Conservation (phyloP, 306 rosid species). For the Cicer judaicum region DNA sequence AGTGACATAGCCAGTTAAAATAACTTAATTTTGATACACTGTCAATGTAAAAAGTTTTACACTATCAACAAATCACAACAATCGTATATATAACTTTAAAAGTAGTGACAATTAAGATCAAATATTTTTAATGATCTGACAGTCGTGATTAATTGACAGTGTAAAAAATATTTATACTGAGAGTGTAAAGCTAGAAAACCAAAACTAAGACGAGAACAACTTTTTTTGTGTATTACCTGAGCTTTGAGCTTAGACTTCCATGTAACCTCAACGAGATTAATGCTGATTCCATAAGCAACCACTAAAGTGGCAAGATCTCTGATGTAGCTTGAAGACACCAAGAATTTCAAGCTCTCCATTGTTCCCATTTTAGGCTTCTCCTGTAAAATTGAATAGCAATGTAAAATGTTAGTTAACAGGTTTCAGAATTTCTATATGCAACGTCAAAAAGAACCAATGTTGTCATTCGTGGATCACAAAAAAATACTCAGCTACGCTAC, state of each 20-base stretch:
- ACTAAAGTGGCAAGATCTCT: constrained; percentile 97
- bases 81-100: no score
- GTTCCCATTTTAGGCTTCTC: constrained; percentile 94
- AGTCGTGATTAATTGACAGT: no score
- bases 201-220: constrained; percentile 28
- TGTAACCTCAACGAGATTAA: constrained; percentile 94
- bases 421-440: neutral
- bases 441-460: neutral
- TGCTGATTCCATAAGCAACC: constrained; percentile 94
- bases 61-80: no score
- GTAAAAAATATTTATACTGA: no score
- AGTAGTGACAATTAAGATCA: no score
- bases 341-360: constrained; percentile 97
- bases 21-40: no score
- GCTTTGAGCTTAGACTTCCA: constrained; percentile 99
- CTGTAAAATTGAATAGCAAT: constrained; percentile 53
- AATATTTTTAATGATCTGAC: no score
- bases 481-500: neutral
- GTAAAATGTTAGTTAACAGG: constrained; percentile 25
- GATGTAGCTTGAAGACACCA: constrained; percentile 89
- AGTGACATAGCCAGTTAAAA: neutral
- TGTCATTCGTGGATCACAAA: neutral
- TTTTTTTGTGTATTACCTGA: constrained; percentile 61
- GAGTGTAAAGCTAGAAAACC: neutral
- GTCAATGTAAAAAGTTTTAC: no score